Percentiles rank a stretch among this genome's conserved stretches.
Evolutionary conservation across 2,329 filamentous ascomycete genomes (phyloP).

Genomic region (Colletotrichum orchidophilum): DNA sequence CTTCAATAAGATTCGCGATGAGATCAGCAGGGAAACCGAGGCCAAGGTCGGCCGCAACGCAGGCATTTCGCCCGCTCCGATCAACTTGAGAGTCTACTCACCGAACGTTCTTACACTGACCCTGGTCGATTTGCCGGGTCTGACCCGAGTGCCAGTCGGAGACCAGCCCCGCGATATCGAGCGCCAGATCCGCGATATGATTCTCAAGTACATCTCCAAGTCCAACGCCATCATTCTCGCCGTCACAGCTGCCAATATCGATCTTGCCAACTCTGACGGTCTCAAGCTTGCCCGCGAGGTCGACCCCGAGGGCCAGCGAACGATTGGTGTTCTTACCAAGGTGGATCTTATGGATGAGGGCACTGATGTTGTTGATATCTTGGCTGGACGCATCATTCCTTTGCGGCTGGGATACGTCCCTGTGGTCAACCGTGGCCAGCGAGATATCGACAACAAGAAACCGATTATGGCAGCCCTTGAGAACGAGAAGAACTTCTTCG

Average conservation of each 20-base stretch:
- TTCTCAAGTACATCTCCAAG: slow-evolving; percentile 98
- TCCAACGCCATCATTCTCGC: slow-evolving; percentile 97
- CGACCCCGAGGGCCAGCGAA: slow-evolving; percentile 95
- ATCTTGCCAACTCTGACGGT: slow-evolving; percentile 98
- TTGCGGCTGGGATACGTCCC: slow-evolving; percentile 94
- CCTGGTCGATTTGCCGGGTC: slow-evolving; percentile 92
- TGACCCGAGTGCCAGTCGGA: slow-evolving; percentile 96
- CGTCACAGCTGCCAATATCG: slow-evolving; percentile 95
- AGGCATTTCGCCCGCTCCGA: slow-evolving; percentile 94
- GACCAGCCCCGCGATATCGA: slow-evolving; percentile 98
- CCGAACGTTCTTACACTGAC: slow-evolving; percentile 97
- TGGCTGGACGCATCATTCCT: slow-evolving; percentile 96
- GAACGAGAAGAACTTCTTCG: slow-evolving; percentile 96
- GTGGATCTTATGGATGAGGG: slow-evolving; percentile 99
- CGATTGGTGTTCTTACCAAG: slow-evolving; percentile 98
- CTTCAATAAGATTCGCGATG: slow-evolving; percentile 97
- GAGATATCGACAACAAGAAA: slow-evolving; percentile 99
- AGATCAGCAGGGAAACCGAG: slow-evolving; percentile 96
- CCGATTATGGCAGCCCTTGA: slow-evolving; percentile 90
- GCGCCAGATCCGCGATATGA: slow-evolving; percentile 96
- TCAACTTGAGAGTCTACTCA: slow-evolving; percentile 98
- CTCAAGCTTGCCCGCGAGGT: slow-evolving; percentile 96
- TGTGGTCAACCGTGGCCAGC: slow-evolving; percentile 96
- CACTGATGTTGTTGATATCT: slow-evolving; percentile 97
- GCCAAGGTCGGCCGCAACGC: slow-evolving; percentile 96